Percentiles rank a stretch among this genome's conserved stretches.
These are phyloP conservation scores for Aspergillus jensenii DNA, from an alignment of 2,329 filamentous ascomycete species.

Conservation along the genomic window DNA sequence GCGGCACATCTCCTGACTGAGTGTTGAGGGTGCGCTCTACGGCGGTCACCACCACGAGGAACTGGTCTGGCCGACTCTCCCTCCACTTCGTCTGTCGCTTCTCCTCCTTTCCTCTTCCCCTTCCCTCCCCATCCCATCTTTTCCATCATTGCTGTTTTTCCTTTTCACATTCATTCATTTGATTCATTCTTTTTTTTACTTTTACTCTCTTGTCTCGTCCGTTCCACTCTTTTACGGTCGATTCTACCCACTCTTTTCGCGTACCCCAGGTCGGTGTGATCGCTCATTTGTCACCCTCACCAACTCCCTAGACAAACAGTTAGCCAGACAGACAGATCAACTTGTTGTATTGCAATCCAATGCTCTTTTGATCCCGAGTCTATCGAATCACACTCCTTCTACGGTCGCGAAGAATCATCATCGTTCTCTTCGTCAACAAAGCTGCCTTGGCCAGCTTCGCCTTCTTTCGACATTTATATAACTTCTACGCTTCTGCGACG, in stretches of 20 bases:
- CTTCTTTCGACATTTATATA: constrained; percentile 20
- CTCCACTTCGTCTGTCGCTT: not conserved
- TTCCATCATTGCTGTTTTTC: constrained; percentile 25
- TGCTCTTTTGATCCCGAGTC: constrained; percentile 19
- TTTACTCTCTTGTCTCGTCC: constrained; percentile 39
- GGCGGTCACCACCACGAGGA: not conserved
- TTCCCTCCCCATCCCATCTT: constrained; percentile 23
- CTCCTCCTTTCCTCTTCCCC: constrained; percentile 15
- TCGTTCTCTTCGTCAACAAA: constrained; percentile 22
- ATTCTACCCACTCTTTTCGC: constrained; percentile 37
- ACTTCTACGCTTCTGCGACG: constrained; percentile 36
- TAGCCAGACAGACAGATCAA: not conserved
- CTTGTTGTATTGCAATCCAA: constrained; percentile 1
- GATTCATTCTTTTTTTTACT: constrained; percentile 33
- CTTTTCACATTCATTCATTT: constrained; percentile 23
- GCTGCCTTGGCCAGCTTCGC: constrained; percentile 40
- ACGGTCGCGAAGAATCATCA: constrained; percentile 20
- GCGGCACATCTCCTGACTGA: not conserved
- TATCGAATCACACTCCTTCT: constrained; percentile 5
- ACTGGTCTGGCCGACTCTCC: constrained; percentile 1
- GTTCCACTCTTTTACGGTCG: constrained; percentile 56
- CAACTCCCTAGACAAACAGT: not conserved
- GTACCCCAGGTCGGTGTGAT: constrained; percentile 32
- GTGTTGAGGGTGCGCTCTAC: too few relatives aligned
- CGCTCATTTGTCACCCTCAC: constrained; percentile 23